Evolutionary conservation across 139 green algal species (phyloP).

Genomic region (Pseudopediastrum boryanum): DNA sequence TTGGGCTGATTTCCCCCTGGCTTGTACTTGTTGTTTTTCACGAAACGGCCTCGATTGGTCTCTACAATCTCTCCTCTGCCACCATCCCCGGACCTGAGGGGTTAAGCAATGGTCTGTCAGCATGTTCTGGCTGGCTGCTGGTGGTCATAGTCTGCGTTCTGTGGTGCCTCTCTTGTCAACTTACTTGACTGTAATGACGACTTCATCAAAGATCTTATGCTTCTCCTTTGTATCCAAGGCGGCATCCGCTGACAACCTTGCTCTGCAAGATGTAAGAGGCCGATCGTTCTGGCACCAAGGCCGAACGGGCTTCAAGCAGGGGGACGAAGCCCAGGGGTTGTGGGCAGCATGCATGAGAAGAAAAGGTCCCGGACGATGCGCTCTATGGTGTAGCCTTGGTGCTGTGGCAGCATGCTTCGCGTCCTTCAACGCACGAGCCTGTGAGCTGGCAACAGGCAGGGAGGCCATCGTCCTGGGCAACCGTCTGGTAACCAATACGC

Average conservation of each 20-base stretch:
- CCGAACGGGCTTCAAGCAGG: too few relatives aligned
- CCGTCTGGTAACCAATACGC: too few relatives aligned
- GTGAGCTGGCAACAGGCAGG: too few relatives aligned
- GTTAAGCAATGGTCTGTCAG: neutral
- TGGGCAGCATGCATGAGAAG: too few relatives aligned
- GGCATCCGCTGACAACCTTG: too few relatives aligned
- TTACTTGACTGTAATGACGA: conserved; percentile 68
- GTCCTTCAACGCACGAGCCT: too few relatives aligned
- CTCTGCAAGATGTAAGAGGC: neutral
- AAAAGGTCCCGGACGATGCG: too few relatives aligned
- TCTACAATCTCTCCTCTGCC: conserved; percentile 74
- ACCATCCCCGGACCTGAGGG: conserved; percentile 66
- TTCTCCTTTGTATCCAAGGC: conserved; percentile 52
- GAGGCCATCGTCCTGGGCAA: too few relatives aligned
- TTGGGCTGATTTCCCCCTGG: conserved; percentile 69
- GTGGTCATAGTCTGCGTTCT: neutral
- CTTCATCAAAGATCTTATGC: conserved; percentile 83
- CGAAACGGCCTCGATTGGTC: conserved; percentile 55
- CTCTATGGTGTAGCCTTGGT: too few relatives aligned
- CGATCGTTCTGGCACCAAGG: too few relatives aligned
- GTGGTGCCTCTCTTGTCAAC: conserved; percentile 8
- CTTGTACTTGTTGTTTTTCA: conserved; percentile 85
- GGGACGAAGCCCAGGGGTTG: too few relatives aligned
- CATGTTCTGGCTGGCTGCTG: neutral
- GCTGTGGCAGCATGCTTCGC: too few relatives aligned